Base-by-base conservation (phyloP, 306 rosid genomes). In the Pueraria montana region DNA sequence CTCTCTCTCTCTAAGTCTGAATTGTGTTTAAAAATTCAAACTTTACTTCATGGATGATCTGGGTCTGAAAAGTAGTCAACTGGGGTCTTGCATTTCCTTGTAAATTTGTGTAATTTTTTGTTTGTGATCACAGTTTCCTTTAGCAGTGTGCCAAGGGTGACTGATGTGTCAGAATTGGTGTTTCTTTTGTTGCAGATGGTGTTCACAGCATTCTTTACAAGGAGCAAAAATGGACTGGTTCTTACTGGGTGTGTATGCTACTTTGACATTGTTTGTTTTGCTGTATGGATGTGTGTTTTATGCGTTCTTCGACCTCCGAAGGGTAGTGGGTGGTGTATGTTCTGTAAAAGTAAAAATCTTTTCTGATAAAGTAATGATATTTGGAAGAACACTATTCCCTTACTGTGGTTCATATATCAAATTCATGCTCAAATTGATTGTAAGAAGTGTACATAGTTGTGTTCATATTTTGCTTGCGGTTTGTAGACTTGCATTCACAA, bases 141-240 rank as follows among this genome's bases (percentile, higher is more conserved):
- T 30, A 38, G 58, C 64, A 8, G 26, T 21, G 18, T 77, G 58
- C 14, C 34, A 48, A 18, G 50, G 78, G 18, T 20, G 30, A 40
- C 52, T 81, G 77, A 75, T 46, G 3, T 27, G 27, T 55, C 50
- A 18, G 26, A 8, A 73, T 53, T 79, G 65, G 43, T 83, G 18
- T 48, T 77, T 52, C 70, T 50, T 53, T 80, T 76, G 46, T 36
- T 80, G 78, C 90, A 96, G 97, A 92, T 74, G 88, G 86, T 76
- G 93, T 94, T 76, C 99, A 96, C 78, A 96, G 99, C 80, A 86
- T 96, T 84, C 86, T 92, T 43, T 84, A 83, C 88, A 90, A 92
- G 94, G 88, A 89, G 48, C 79, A 81, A 88, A 92, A 90, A 65
- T 96, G 99, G 99, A 92, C 99, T 27, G 87, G 83, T 80, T 84